Base-by-base conservation (phyloP, 768 basidiomycete species). In the Mycena crocata region DNA sequence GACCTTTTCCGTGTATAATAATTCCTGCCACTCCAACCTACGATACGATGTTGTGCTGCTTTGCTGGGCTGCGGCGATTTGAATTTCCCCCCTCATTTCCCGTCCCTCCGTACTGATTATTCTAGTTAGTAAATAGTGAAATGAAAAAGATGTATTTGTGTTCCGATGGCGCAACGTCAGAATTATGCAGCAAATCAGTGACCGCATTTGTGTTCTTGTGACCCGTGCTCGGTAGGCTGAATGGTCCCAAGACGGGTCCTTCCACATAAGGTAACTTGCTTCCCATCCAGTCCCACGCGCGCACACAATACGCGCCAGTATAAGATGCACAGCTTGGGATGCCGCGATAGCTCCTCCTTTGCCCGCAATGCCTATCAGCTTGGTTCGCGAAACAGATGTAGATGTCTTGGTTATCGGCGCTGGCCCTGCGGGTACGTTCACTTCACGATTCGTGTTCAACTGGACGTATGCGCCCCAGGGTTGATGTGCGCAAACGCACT, bases 401-500 rank as follows among this genome's bases (percentile, higher is more conserved):
- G 89, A 90, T 73, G 89, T 90, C 23, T 81, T 90, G 65, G 77
- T 90, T 56, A 79, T 90, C 62, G 89, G 89, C 0, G 89, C 89
- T 6, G 89, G 89, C 9, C 84, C 84, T 21, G 83, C 84, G 21
- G 84, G 69, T 67, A 46, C n/a, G 62, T 9, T 24, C 21, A 17
- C n/a, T n/a, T n/a, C n/a, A n/a, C n/a, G n/a, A n/a, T n/a, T 62
- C 9, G 1, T 12, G 9, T 49, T 14, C n/a, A 23, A 7, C 13
- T 4, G 37, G 32, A 10, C 12, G 23, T 3, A 19, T 19, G 23
- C 17, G 42, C 24, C 31, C 26, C 3, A 70, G 87, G 92, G 3
- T 75, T 93, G 4, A 92, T 93, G 90, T 90, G 88, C 64, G 87
- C 86, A 28, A 89, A 90, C 72, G 89, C 84, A 3, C 82, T 92